Evolutionary conservation across 164 flowering plant species (phyloP).

Genomic region (Annona squamosa): DNA sequence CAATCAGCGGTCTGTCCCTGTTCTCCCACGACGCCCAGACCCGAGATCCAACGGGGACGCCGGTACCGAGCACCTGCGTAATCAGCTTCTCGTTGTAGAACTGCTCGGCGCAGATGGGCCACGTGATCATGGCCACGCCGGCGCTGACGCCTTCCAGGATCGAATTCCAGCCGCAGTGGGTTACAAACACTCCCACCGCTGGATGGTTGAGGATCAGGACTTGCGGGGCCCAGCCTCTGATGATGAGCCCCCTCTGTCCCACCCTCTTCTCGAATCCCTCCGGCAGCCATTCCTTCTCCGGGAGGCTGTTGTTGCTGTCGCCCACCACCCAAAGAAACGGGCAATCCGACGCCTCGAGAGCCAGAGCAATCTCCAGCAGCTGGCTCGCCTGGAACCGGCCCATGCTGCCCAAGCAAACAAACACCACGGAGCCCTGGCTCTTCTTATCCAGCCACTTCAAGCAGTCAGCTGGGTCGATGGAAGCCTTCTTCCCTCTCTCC

Average conservation of each 20-base stretch:
- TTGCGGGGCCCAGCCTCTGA: constrained; percentile 72
- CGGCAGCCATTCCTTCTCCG: background rate
- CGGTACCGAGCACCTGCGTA: constrained; percentile 33
- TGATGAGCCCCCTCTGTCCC: constrained; percentile 35
- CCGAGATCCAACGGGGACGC: constrained; percentile 25
- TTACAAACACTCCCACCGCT: constrained; percentile 46
- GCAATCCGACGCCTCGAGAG: constrained; percentile 38
- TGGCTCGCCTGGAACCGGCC: constrained; percentile 20
- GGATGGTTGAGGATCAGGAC: constrained; percentile 43
- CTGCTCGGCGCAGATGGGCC: constrained; percentile 59
- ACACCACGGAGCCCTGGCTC: constrained; percentile 18
- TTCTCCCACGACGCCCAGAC: background rate
- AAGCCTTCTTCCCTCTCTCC: constrained; percentile 20
- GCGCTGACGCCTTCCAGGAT: constrained; percentile 39
- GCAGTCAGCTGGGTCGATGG: constrained; percentile 10
- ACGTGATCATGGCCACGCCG: constrained; percentile 56
- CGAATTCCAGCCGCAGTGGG: constrained; percentile 73
- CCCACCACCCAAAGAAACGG: constrained; percentile 9
- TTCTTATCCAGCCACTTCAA: constrained; percentile 22
- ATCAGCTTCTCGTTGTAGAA: constrained; percentile 49
- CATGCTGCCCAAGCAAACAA: constrained; percentile 14
- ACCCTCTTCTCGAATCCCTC: constrained; percentile 11
- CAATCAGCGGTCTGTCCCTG: background rate
- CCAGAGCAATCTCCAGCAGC: constrained; percentile 39
- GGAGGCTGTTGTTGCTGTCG: background rate